Percentiles rank a stretch among this genome's conserved stretches.
These are phyloP conservation scores for Solanum tacnaense DNA, from an alignment of 257 asterid species.

Conservation along the genomic window DNA sequence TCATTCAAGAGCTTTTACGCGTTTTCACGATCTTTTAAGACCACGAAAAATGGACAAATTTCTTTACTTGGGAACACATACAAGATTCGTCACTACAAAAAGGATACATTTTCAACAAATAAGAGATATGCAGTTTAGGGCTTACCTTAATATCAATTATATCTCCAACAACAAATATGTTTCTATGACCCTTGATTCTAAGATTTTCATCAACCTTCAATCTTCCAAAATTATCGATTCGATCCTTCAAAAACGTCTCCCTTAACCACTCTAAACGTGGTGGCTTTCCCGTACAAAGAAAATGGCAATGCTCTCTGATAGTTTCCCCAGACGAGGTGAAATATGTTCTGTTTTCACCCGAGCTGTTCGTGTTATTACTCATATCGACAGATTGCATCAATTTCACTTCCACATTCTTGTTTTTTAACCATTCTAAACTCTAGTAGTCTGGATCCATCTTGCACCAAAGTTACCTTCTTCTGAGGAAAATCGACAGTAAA, in stretches of 20 bases:
- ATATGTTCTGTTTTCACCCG: no score
- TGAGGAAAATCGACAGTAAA: slow-evolving; percentile 58
- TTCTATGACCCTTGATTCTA: slow-evolving; percentile 26
- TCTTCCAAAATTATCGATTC: no score
- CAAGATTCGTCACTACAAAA: no score
- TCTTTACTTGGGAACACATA: neutral
- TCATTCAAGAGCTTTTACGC: neutral
- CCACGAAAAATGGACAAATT: neutral
- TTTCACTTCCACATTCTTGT: slow-evolving; percentile 33
- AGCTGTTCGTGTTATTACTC: slow-evolving; percentile 30
- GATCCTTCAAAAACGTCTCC: no score
- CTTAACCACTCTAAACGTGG: no score
- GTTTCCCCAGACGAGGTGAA: no score
- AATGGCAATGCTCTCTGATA: no score
- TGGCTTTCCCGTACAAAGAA: no score
- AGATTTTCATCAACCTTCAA: no score
- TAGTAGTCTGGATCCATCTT: slow-evolving; percentile 34
- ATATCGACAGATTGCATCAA: slow-evolving; percentile 50
- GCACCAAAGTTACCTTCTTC: slow-evolving; percentile 45
- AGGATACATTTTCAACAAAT: neutral
- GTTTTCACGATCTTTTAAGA: neutral
- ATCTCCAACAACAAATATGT: slow-evolving; percentile 73
- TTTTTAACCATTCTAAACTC: slow-evolving; percentile 53
- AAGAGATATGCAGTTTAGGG: neutral
- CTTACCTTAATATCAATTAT: slow-evolving; percentile 61